phyloP scores from a whole-genome alignment of 2,329 filamentous ascomycete genomes.

The Trichoderma lentiforme region DNA sequence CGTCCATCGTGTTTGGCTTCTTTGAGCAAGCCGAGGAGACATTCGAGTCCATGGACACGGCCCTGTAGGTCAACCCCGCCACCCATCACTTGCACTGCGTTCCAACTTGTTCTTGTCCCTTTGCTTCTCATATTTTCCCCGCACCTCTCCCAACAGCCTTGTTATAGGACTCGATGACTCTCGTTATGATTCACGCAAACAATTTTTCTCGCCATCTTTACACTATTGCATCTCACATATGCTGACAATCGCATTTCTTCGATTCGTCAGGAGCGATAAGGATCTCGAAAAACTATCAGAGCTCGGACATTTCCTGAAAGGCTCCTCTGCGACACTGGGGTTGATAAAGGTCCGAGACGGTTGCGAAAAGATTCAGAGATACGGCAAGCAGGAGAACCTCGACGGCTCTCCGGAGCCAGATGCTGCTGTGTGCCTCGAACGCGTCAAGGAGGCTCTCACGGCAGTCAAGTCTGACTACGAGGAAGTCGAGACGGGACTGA shows the following conservation, averaged over 20 bases:
- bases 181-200: neutral
- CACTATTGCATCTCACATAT: neutral
- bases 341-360: slow-evolving; percentile 86
- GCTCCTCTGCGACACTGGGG: slow-evolving; percentile 90
- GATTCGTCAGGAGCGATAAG: slow-evolving; percentile 52
- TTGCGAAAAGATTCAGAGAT: slow-evolving; percentile 96
- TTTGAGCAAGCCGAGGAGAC: slow-evolving; percentile 88
- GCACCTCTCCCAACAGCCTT: neutral
- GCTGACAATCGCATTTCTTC: slow-evolving; percentile 11
- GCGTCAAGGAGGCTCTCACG: slow-evolving; percentile 66
- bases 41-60: slow-evolving; percentile 77
- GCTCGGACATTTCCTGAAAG: slow-evolving; percentile 94
- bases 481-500: slow-evolving; percentile 68
- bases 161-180: neutral
- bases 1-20: slow-evolving; percentile 84
- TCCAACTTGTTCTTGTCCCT: neutral
- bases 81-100: neutral
- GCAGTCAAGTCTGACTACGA: slow-evolving; percentile 73
- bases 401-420: slow-evolving; percentile 67
- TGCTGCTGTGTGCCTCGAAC: slow-evolving; percentile 63
- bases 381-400: slow-evolving; percentile 76
- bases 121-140: neutral
- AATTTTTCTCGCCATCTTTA: neutral
- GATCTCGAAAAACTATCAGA: slow-evolving; percentile 74
- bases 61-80: slow-evolving; percentile 64